Base-by-base conservation (phyloP, 2,329 filamentous ascomycete genomes). In the Colletotrichum tanaceti region DNA sequence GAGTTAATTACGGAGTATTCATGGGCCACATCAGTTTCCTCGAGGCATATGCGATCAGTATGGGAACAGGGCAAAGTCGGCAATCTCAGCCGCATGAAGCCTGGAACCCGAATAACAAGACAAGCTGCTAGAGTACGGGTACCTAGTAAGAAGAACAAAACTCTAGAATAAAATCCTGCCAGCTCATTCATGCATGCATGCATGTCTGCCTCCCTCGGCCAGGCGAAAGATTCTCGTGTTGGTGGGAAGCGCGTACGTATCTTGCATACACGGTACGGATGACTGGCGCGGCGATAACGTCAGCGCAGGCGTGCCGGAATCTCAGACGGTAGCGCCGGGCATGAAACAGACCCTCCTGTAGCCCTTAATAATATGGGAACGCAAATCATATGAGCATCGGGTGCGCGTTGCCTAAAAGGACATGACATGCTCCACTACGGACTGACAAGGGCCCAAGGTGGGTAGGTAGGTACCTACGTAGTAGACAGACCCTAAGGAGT, bases 361-460 rank as follows among this genome's bases (percentile, higher is more conserved):
- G 44, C 62, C 65, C 65, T 65, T n/a, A n/a, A n/a, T 68, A 65
- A 68, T 68, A 65, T 43, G 65, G 65, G 24, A 65, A 68, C 49
- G 65, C 46, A 64, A 63, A 68, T 68, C 65, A 68, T 68, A 60
- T 18, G 14, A 55, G 32, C 46, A 54, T 50, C 46, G 46, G 54
- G 28, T 47, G 28, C 46, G 20, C 49, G 35, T 13, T 43, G 22
- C 28, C 43, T 47, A 58, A 58, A 7, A 47, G 22, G 55, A 13
- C 28, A 47, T 39, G 14, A 57, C 59, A 18, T 41, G 39, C 64
- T 58, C 64, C 64, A 63, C 64, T 22, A 35, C n/a, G n/a, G 9
- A 28, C 28, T 28, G 28, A 28, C 28, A 28, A 28, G 28, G n/a
- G n/a, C n/a, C n/a, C n/a, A n/a, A n/a, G n/a, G n/a, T n/a, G n/a